Percentiles rank a stretch among this genome's conserved stretches.
Evolutionary conservation across 139 green algal genomes (phyloP).

Genomic region (Closterium sp.): DNA sequence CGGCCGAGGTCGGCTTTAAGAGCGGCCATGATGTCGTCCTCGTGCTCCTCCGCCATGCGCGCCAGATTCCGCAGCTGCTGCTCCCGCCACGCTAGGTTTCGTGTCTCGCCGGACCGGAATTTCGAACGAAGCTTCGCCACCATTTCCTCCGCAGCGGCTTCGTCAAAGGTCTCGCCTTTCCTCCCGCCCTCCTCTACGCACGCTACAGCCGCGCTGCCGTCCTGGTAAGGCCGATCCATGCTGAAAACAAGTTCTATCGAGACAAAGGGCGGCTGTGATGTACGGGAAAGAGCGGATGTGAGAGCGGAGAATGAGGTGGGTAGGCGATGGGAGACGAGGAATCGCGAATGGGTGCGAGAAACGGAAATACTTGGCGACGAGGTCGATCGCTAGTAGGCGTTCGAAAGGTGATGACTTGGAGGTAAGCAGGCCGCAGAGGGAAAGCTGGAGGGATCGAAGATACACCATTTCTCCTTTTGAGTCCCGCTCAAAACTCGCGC

Average conservation of each 20-base stretch:
- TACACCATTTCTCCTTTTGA: too few relatives aligned
- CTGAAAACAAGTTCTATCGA: too few relatives aligned
- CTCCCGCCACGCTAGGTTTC: slow-evolving; percentile 8
- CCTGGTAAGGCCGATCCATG: too few relatives aligned
- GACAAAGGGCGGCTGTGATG: too few relatives aligned
- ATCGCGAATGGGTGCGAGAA: background rate
- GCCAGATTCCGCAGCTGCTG: slow-evolving; percentile 9
- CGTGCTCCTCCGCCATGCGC: slow-evolving; percentile 35
- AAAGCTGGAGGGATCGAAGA: background rate
- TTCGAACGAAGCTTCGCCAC: background rate
- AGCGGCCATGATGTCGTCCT: slow-evolving; percentile 9
- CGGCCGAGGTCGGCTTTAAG: slow-evolving; percentile 6
- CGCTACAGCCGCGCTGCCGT: too few relatives aligned
- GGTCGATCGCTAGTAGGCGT: background rate
- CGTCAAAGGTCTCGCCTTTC: background rate
- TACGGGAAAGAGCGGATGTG: background rate
- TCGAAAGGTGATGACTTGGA: background rate
- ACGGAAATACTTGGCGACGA: background rate
- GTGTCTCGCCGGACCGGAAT: background rate
- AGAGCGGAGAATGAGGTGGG: background rate
- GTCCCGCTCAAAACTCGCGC: too few relatives aligned
- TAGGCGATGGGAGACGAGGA: background rate
- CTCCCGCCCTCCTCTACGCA: too few relatives aligned
- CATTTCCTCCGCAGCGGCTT: background rate
- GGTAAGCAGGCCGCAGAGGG: background rate